Evolutionary conservation across 805 yeast genomes (phyloP), one percentile per base, ranked within the genome.

Genomic region (Saturnispora gosingensis): DNA sequence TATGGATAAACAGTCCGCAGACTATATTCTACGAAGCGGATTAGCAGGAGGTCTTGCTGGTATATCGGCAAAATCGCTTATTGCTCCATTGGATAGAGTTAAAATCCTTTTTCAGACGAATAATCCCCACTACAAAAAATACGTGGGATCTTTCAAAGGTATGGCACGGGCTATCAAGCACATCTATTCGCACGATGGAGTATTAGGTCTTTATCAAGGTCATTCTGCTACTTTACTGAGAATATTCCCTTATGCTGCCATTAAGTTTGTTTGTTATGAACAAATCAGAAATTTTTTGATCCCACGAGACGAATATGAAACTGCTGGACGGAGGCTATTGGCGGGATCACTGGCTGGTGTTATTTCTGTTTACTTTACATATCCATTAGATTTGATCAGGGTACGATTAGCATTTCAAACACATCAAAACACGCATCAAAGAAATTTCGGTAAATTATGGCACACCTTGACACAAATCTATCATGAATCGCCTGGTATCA

Each of bases 1-100:
- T 27, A 78, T 80, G 27, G 83, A 86, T 61, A 88, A 84, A 59
- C 84, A 78, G 49, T 81, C 88, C 4, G 56, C 83, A 28, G 91
- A 86, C 53, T 93, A 91, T 67, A 81, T 93, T 16, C 54, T 88
- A 36, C 75, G 88, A 55, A 83, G 95, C 20, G 99, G 96, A 0
- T 57, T 89, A 0, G 95, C 99, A 0, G 99, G 99, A 18, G 99
- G 99, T 2, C 59, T 87, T 3, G 97, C 98, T 0, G 99, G 99
- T 1, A 81, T 89, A 49, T 88, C 93, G n/a, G 98, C 97, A 3
- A 93, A 93, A 63, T 88, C 98, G 0, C 72, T 90, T 51, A 87
- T 93, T 43, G 99, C 99, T 0, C 99, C 99, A 1, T 68, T 93
- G 53, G 99, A 93, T 67, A 76, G 99, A 60, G 91, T 93, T 58